Base-by-base conservation (phyloP, 306 rosid genomes). In the Prinsepia uniflora region DNA sequence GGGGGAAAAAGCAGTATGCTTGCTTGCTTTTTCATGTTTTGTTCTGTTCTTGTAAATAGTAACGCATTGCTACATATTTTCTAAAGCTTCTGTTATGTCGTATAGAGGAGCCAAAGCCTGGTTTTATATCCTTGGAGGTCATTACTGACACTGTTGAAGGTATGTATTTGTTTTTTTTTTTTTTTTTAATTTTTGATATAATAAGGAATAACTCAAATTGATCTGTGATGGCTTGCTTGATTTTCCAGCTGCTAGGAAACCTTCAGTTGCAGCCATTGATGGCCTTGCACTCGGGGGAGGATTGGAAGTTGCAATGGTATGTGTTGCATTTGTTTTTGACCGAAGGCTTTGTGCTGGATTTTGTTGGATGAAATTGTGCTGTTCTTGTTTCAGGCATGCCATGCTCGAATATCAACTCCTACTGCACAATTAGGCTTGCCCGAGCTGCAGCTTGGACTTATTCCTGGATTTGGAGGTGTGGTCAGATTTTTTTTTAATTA, bases 261-360 rank as follows among this genome's bases (percentile, higher is more conserved):
- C 98, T 17, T 85, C 93, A 3, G 97, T 93, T 79, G 98, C 98
- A 64, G 97, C 98, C 73, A 88, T 93, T 75, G 97, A 93, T 81
- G 98, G 98, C 67, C 94, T 90, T 72, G 98, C 98, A 75, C 81
- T 93, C 75, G 98, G 98, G 74, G 98, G 98, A 81, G 98, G 98
- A 18, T 82, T 93, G 82, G 98, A 93, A 87, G 78, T 93, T 74
- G 96, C 98, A 69, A 93, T 93, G 98, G 97, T 93, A 87, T 63
- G 86, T 63, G 24, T 72, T 64, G 42, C 75, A 15, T 65, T 70
- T 70, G 66, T 42, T 65, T 63, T 48, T 61, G 13, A 14, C 8
- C 61, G 56, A 65, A 10, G 39, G 34, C 22, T 10, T 52, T 41
- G 13, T 12, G 49, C 20, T 55, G 22, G 74, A 65, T 72, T 44